These are phyloP conservation scores for Piper betle DNA, from an alignment of 164 flowering plant species.

Conservation along the genomic window DNA sequence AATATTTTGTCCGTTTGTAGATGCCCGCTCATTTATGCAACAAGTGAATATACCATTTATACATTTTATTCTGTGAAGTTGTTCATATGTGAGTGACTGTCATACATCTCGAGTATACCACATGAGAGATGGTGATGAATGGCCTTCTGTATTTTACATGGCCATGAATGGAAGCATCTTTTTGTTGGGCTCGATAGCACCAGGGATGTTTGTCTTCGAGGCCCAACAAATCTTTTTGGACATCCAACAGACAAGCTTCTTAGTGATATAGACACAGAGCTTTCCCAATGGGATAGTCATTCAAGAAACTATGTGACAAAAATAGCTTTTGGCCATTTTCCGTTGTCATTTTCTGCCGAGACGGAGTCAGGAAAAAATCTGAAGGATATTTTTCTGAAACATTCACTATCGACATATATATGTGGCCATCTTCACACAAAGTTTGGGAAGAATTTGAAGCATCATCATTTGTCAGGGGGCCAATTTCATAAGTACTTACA, in stretches of 20 bases:
- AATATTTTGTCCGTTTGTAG: too few relatives aligned
- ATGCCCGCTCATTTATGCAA: too few relatives aligned
- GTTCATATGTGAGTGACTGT: too few relatives aligned
- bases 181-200: constrained; percentile 91
- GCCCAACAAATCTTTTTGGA: constrained; percentile 92
- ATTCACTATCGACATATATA: constrained; percentile 73
- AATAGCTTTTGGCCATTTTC: constrained; percentile 87
- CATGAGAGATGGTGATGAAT: neutral
- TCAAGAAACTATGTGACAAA: constrained; percentile 43
- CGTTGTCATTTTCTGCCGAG: constrained; percentile 74
- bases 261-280: constrained; percentile 46
- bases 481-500: constrained; percentile 33
- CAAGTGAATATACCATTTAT: too few relatives aligned
- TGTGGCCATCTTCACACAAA: constrained; percentile 88
- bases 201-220: constrained; percentile 58
- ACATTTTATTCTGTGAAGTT: too few relatives aligned
- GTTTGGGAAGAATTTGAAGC: constrained; percentile 81
- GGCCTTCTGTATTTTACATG: constrained; percentile 31
- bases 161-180: constrained; percentile 44
- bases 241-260: constrained; percentile 81
- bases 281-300: constrained; percentile 66
- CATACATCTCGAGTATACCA: too few relatives aligned
- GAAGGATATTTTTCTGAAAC: constrained; percentile 59
- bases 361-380: constrained; percentile 52
- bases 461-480: constrained; percentile 39